These are phyloP conservation scores for Vitis labrusca DNA, from an alignment of 164 flowering plant genomes.

Conservation along the genomic window DNA sequence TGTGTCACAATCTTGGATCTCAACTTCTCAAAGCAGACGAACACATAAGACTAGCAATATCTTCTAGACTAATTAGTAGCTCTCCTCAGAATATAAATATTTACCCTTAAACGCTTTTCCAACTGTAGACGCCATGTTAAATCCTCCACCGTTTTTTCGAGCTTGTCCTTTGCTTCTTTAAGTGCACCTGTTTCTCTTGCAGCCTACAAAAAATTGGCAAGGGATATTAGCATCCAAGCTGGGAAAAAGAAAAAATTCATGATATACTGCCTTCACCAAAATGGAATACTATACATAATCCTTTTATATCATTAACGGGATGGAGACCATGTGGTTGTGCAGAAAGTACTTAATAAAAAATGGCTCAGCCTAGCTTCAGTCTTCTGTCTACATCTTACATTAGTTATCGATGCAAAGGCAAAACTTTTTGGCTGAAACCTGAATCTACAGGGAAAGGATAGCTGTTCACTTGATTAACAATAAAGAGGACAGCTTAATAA, in stretches of 20 bases:
- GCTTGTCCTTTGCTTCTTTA: constrained; percentile 94
- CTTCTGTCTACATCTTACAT: too few species aligned
- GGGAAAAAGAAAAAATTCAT: background rate
- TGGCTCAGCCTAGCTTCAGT: too few species aligned
- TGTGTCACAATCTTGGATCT: background rate
- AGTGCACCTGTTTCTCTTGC: constrained; percentile 96
- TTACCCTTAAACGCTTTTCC: constrained; percentile 88
- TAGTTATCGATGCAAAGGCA: too few species aligned
- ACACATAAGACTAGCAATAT: background rate
- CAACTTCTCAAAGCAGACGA: background rate
- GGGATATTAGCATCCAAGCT: constrained; percentile 2
- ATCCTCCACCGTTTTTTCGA: constrained; percentile 84
- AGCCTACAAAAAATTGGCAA: constrained; percentile 44
- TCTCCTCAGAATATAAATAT: constrained; percentile 1
- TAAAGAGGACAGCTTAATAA: too few species aligned
- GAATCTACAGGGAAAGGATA: too few species aligned
- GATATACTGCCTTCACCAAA: too few species aligned
- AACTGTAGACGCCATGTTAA: constrained; percentile 90
- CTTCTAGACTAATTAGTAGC: background rate
- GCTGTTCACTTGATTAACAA: too few species aligned
- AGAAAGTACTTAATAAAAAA: too few species aligned
- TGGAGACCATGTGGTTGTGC: too few species aligned
- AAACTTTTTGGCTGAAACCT: too few species aligned
- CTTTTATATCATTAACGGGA: too few species aligned
- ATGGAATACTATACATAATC: too few species aligned